Percentiles rank a stretch among this genome's conserved stretches.
phyloP scores from a whole-genome alignment of 768 basidiomycete species.

The Flagelloscypha sp. region DNA sequence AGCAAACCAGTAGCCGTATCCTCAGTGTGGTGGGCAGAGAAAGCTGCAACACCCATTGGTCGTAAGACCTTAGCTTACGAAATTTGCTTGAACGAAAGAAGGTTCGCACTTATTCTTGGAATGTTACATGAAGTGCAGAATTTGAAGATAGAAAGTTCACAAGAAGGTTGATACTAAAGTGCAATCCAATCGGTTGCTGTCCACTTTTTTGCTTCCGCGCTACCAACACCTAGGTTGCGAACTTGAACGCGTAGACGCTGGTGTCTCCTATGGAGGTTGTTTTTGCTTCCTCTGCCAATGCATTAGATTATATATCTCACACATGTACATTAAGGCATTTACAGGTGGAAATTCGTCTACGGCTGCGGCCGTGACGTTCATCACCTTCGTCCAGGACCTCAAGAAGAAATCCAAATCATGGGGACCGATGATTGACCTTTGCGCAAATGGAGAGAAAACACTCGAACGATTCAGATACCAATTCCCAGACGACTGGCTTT shows the following conservation, averaged over 20 bases:
- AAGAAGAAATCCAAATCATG: slow-evolving; percentile 96
- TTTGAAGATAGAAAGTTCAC: slow-evolving; percentile 1
- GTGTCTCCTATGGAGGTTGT: background rate
- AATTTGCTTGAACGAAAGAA: no score
- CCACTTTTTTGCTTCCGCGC: no score
- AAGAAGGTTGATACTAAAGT: no score
- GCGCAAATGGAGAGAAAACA: slow-evolving; percentile 92
- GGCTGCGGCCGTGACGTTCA: slow-evolving; percentile 96
- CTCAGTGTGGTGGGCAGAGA: no score
- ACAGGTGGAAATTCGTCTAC: slow-evolving; percentile 85
- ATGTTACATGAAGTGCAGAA: no score
- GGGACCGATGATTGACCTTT: slow-evolving; percentile 93
- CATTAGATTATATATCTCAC: background rate
- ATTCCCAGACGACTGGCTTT: slow-evolving; percentile 96
- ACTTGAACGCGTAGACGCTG: no score
- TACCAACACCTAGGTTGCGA: no score
- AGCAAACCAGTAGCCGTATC: no score
- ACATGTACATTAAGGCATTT: slow-evolving; percentile 38
- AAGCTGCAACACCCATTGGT: no score
- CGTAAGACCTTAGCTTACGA: no score
- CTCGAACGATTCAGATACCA: slow-evolving; percentile 95
- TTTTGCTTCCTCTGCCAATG: background rate
- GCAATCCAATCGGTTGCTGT: no score
- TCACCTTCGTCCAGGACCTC: slow-evolving; percentile 98
- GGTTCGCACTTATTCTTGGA: no score